Evolutionary conservation across 1,284 basidiomycete genomes (phyloP), one percentile per base, ranked within the genome.

Genomic region (Coniophora puteana): DNA sequence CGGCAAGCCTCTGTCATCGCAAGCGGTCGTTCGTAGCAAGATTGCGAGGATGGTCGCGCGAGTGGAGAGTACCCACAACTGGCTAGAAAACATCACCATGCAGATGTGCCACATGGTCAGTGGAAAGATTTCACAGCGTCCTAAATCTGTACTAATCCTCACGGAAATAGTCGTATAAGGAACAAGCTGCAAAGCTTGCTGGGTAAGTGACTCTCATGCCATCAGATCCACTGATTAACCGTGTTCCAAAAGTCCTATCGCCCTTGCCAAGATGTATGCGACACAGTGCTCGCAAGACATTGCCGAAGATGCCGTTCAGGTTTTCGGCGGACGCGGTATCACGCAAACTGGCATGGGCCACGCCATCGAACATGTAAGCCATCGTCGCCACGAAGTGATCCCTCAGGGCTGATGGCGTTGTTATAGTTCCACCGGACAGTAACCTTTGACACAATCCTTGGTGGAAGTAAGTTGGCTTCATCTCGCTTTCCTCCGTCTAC

Each of bases 11-110:
- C 72, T 94, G 14, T 79, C 83, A 51, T 77, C 82, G 6, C 88
- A 91, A 60, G 78, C 92, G 5, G 87, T 94, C 47, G 83, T 96
- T 53, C 78, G 92, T 41, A 74, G 76, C 53, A 93, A 93, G 71
- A 64, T 95, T 36, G 91, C 90, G 2, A 69, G 71, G 20, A 92
- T 94, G 88, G 91, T 94, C 45, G 78, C 87, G 17, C 83, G 89
- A 46, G 67, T 69, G 28, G 84, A 87, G 62, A 72, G 76, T 0
- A 68, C 69, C 18, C 82, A 86, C 54, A 68, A 68, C 25, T 87
- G 82, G 81, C 61, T 86, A 8, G 84, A 87, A 62, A 74, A 69
- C 55, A 61, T 85, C 42, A 84, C 81, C 1, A 72, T 72, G 60
- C 82, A 54, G 34, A 57, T 54, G 54, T 45, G 39, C 14, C 38